These are phyloP conservation scores for Neofusicoccum parvum DNA, from an alignment of 2,329 filamentous ascomycete species.

Conservation along the genomic window DNA sequence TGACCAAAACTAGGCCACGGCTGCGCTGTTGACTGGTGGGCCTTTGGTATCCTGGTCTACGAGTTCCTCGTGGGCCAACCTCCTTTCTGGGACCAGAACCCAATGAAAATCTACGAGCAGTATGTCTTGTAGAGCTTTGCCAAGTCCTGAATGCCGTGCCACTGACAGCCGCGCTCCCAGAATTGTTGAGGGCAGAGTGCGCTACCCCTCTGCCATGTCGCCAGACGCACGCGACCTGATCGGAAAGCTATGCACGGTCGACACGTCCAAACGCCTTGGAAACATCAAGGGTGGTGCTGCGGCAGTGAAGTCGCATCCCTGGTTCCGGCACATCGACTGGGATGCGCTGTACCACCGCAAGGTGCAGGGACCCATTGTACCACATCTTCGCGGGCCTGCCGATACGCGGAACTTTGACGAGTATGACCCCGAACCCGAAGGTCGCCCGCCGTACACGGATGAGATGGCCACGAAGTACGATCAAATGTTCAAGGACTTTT, in stretches of 20 bases:
- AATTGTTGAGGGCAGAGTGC: conserved; percentile 76
- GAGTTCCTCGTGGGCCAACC: conserved; percentile 85
- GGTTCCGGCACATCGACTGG: conserved; percentile 76
- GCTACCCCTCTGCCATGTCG: conserved; percentile 71
- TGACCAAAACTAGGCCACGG: conserved; percentile 54
- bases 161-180: conserved; percentile 42
- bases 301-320: conserved; percentile 73
- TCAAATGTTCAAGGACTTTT: conserved; percentile 72
- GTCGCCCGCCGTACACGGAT: conserved; percentile 66
- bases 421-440: conserved; percentile 75
- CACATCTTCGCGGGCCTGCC: conserved; percentile 70
- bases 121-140: conserved; percentile 28
- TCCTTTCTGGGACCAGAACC: conserved; percentile 84
- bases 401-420: conserved; percentile 82
- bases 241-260: conserved; percentile 73
- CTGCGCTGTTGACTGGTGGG: conserved; percentile 84
- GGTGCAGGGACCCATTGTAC: conserved; percentile 70
- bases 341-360: conserved; percentile 68
- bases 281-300: conserved; percentile 75
- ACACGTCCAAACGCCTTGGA: conserved; percentile 75
- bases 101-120: conserved; percentile 82
- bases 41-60: conserved; percentile 79
- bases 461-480: conserved; percentile 73
- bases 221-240: conserved; percentile 74
- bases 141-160: background rate